Evolutionary conservation across 495 filamentous ascomycete species (phyloP).

Genomic region (Pyrenula aspistea): DNA sequence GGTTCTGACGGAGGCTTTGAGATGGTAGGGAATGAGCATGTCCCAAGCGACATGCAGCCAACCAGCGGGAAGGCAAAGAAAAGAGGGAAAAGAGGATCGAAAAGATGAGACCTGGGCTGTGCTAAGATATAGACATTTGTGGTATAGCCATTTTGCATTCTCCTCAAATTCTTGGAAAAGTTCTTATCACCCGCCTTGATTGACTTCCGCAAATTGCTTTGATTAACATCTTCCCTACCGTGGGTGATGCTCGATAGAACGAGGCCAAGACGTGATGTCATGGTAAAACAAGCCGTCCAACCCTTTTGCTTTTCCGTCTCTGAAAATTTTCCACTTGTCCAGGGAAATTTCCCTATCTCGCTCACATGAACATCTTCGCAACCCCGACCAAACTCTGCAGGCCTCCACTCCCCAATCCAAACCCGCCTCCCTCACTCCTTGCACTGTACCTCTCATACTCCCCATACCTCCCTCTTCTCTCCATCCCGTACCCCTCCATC

Average conservation of each 20-base stretch:
- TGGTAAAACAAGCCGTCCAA: too few species aligned
- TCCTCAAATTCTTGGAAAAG: background rate
- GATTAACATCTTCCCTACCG: too few species aligned
- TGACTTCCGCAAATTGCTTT: too few species aligned
- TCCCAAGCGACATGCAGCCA: background rate
- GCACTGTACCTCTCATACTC: conserved; percentile 6
- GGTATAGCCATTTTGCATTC: background rate
- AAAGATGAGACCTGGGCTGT: background rate
- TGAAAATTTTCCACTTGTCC: too few species aligned
- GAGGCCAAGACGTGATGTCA: too few species aligned
- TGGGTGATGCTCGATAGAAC: too few species aligned
- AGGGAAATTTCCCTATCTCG: too few species aligned
- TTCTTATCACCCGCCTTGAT: too few species aligned
- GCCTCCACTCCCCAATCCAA: conserved; percentile 10
- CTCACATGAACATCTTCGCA: conserved; percentile 54
- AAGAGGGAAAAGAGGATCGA: background rate
- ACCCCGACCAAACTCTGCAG: conserved; percentile 41
- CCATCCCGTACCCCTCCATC: conserved; percentile 9
- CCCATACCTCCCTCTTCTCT: conserved; percentile 1
- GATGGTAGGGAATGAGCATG: background rate
- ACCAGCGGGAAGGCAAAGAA: background rate
- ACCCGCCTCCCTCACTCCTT: background rate
- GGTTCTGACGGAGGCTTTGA: background rate
- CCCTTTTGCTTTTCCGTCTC: too few species aligned
- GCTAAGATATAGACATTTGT: background rate